Conservation (phyloP, 257 asterid species). For the Vinca minor region DNA sequence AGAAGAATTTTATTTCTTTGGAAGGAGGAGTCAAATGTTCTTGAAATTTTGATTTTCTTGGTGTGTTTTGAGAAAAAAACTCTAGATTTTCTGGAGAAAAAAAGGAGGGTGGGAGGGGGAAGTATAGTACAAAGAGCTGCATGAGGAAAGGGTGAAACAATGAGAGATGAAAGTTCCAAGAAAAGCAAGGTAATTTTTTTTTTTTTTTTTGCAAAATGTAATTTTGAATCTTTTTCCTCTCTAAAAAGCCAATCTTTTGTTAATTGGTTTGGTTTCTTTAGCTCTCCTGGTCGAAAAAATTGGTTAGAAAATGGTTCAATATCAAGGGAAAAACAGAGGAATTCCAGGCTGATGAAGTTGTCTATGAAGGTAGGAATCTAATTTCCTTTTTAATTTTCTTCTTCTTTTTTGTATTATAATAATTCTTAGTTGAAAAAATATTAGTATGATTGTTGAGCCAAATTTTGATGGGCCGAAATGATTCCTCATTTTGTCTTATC, state of each 20-base stretch:
- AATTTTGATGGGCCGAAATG: background rate
- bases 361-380: constrained; percentile 54
- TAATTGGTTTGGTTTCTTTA: constrained; percentile 41
- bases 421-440: no score
- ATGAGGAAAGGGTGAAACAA: constrained; percentile 69
- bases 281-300: constrained; percentile 94
- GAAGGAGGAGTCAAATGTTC: constrained; percentile 2
- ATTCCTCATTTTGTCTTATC: constrained; percentile 6
- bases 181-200: constrained; percentile 97
- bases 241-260: constrained; percentile 16
- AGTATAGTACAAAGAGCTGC: constrained; percentile 27
- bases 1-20: constrained; percentile 5
- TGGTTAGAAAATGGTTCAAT: constrained; percentile 79
- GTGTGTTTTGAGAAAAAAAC: constrained; percentile 14
- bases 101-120: constrained; percentile 28
- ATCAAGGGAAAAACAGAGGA: constrained; percentile 71
- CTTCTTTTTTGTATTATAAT: background rate
- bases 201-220: constrained; percentile 16
- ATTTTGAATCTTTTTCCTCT: background rate
- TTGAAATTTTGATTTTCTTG: constrained; percentile 9
- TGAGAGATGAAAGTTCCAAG: constrained; percentile 80
- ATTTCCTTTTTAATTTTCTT: constrained; percentile 10
- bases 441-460: no score
- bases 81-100: constrained; percentile 26
- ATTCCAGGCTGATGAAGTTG: constrained; percentile 60